Evolutionary conservation across 768 basidiomycete genomes (phyloP).

Genomic region (Lentinula lateritia): DNA sequence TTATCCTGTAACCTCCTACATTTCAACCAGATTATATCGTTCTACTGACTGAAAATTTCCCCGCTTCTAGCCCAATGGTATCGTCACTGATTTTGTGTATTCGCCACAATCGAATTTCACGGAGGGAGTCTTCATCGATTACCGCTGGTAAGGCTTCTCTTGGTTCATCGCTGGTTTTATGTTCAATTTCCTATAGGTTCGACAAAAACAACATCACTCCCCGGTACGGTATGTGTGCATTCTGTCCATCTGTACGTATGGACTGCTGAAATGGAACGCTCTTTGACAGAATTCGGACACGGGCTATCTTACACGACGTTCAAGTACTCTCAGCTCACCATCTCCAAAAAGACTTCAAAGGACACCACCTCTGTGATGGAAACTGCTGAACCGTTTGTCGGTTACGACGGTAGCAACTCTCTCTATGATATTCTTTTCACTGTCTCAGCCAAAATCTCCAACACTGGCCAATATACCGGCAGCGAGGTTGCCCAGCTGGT

Average conservation of each 20-base stretch:
- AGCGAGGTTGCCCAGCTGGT: conserved; percentile 23
- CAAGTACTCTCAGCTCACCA: conserved; percentile 29
- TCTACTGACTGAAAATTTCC: neutral
- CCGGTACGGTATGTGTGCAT: conserved; percentile 12
- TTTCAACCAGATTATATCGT: conserved; percentile 20
- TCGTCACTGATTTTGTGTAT: neutral
- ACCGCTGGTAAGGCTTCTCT: conserved; percentile 18
- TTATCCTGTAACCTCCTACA: conserved; percentile 27
- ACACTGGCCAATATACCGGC: conserved; percentile 11
- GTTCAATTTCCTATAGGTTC: neutral
- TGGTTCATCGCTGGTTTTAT: neutral
- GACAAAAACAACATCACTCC: conserved; percentile 23
- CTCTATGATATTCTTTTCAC: conserved; percentile 3
- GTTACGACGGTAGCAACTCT: neutral
- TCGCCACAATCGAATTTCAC: conserved; percentile 4
- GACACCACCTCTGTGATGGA: neutral
- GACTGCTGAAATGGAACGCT: neutral
- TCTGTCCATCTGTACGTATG: neutral
- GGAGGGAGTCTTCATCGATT: conserved; percentile 10
- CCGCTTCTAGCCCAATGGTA: neutral
- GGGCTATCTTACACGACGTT: conserved; percentile 48
- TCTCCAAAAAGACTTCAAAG: neutral
- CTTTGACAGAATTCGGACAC: conserved; percentile 35
- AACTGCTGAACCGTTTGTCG: neutral
- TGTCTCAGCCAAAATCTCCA: neutral